Evolutionary conservation across 306 rosid genomes (phyloP).

Genomic region (Acacia acuminata): DNA sequence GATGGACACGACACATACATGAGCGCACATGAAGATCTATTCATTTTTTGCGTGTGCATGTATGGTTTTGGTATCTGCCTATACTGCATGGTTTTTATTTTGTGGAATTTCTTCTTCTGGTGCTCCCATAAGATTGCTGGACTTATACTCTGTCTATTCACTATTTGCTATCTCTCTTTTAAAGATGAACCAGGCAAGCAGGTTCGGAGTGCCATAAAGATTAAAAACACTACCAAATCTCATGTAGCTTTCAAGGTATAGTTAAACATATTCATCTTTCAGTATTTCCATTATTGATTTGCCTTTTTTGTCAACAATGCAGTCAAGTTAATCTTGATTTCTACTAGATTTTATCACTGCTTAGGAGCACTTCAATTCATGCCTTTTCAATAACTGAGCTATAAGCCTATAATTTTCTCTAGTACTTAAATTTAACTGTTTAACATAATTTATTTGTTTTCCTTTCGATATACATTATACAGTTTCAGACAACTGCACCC

Average conservation of each 20-base stretch:
- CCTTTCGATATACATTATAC: conserved; percentile 9
- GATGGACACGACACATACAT: conserved; percentile 2
- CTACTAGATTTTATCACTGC: conserved; percentile 16
- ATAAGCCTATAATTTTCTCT: not conserved
- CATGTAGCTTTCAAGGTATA: conserved; percentile 92
- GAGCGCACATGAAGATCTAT: not conserved
- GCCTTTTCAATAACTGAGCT: conserved; percentile 10
- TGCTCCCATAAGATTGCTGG: conserved; percentile 9
- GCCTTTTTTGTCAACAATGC: conserved; percentile 3
- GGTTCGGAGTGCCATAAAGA: conserved; percentile 91
- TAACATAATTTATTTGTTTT: conserved; percentile 33
- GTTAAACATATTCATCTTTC: conserved; percentile 10
- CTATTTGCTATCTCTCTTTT: conserved; percentile 28
- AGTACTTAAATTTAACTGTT: not conserved
- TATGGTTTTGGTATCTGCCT: not conserved
- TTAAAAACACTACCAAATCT: conserved; percentile 91
- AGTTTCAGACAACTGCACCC: conserved; percentile 99
- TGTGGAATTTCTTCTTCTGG: not conserved
- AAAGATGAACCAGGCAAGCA: conserved; percentile 97
- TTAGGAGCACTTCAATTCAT: not conserved
- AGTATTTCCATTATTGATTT: conserved; percentile 3
- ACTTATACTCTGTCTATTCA: conserved; percentile 2
- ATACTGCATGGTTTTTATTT: not conserved
- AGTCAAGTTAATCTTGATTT: conserved; percentile 3
- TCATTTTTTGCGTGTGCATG: not conserved